Base-by-base conservation (phyloP, 1,284 basidiomycete species). In the Melampsora americana region DNA sequence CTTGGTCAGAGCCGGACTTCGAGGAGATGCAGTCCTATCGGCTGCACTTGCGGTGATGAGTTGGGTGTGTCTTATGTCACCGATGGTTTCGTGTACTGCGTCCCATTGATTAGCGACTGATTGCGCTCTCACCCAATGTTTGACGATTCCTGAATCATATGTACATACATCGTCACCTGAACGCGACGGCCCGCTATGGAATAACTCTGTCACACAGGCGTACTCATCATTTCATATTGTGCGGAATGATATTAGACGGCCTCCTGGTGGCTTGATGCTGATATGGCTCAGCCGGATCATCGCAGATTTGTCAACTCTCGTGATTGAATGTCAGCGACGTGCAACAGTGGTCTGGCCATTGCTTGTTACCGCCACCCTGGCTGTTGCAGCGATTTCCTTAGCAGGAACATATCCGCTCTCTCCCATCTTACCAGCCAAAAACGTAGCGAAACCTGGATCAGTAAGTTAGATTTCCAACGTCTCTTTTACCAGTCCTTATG, bases 331-430 rank as follows among this genome's bases (percentile, higher is more conserved):
- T 12, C 46, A 14, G 14, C 46, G 2, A 48, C 46, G n/a, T 48
- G n/a, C 14, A 12, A 12, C 46, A 14, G 14, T 48, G 46, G 46
- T n/a, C 46, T 48, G 46, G 46, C 46, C 46, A n/a, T 1, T 48
- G 46, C 46, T 48, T 12, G n/a, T 48, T 14, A 12, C 46, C 14
- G n/a, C n/a, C 14, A 48, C 14, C 46, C n/a, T 48, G 2, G 46
- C 46, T 48, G 46, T 12, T n/a, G 46, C 46, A 48, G 14, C n/a
- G 46, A 48, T 48, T 48, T n/a, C 62, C 26, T 6, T 76, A 16
- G 56, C 44, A 18, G 73, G 73, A 16, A 44, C 73, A 11, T 76
- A 76, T 42, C 73, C 73, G 1, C 66, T 76, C 28, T 18, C 39
- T 9, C 64, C 66, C 44, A 30, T 62, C 14, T 35, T 76, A 16